Evolutionary conservation across 768 basidiomycete species (phyloP), one percentile per base, ranked within the genome.

Genomic region (Lentinula edodes): DNA sequence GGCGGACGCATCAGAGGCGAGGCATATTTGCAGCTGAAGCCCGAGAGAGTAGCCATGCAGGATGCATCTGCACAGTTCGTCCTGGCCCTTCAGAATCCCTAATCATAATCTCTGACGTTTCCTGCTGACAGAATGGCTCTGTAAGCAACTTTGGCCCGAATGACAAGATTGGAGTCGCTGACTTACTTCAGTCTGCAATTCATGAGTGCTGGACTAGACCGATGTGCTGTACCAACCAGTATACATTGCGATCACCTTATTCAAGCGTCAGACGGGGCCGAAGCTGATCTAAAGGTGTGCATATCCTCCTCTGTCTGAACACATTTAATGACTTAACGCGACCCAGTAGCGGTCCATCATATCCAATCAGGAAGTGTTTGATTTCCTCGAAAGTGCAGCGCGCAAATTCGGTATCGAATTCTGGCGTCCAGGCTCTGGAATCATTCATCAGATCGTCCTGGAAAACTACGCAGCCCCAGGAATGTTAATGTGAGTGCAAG

Each of bases 241-340:
- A 97, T 99, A 64, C 97, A 99, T 73, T 99, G 97, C 68, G 97
- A 99, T 70, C 97, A 99, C 75, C 82, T 99, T 50, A 98, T 99
- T 61, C 93, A 95, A 73, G 97, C 97, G 16, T 79, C 83, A n/a
- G 84, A 89, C 58, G 96, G 96, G 3, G 97, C 95, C 2, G 83
- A 88, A 45, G 74, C 84, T 2, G 97, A 99, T 70, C 76, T 99
- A 62, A 78, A 93, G 84, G 93, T 91, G 15, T 36, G 59, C 28
- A 50, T 50, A 10, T 20, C 56, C 9, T 51, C 7, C 18, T 54
- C 36, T 6, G 23, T 6, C 8, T 9, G 41, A 62, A 57, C 32
- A 10, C 36, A 35, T 12, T 42, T 20, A 10, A 13, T 5, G 1
- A 20, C 52, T 48, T 48, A 48, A 7, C 6, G 46, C 20, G 18